phyloP scores from a whole-genome alignment of 1,139 yeast species.

The Debaryomyces subglobosus region DNA sequence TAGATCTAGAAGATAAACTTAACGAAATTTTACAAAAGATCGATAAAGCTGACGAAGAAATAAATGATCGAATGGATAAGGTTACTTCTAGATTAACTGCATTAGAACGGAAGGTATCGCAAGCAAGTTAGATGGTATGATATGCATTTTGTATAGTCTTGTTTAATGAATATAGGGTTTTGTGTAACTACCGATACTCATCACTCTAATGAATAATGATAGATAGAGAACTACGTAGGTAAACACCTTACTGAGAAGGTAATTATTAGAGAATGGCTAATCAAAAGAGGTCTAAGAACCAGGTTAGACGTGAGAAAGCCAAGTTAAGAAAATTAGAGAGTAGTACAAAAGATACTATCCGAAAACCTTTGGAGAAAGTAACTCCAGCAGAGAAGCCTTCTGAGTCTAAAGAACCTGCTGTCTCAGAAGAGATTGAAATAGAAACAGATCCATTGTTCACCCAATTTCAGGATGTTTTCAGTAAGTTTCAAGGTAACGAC shows the following conservation, averaged over 20 bases:
- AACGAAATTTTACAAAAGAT: slow-evolving; percentile 31
- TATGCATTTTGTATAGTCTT: neutral
- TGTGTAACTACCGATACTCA: slow-evolving; percentile 10
- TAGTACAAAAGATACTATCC: neutral
- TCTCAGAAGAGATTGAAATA: neutral
- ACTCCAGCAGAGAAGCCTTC: neutral
- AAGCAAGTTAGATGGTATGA: neutral
- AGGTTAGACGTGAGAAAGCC: slow-evolving; percentile 62
- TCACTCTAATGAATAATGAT: slow-evolving; percentile 3
- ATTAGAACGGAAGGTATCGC: slow-evolving; percentile 19
- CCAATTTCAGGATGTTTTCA: slow-evolving; percentile 46
- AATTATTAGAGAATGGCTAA: slow-evolving; percentile 20
- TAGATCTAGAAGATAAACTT: slow-evolving; percentile 47
- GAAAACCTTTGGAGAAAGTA: slow-evolving; percentile 1
- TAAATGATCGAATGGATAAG: slow-evolving; percentile 30
- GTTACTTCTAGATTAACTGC: slow-evolving; percentile 24
- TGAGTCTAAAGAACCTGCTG: neutral
- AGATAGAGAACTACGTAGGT: slow-evolving; percentile 2
- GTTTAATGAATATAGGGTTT: slow-evolving; percentile 1
- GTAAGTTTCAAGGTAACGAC: slow-evolving; percentile 37
- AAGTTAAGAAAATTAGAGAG: slow-evolving; percentile 48
- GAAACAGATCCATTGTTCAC: slow-evolving; percentile 35
- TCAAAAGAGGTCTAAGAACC: slow-evolving; percentile 55
- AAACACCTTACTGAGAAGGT: neutral
- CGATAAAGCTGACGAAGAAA: slow-evolving; percentile 33